Evolutionary conservation across 768 basidiomycete species (phyloP), one percentile per base, ranked within the genome.

Genomic region (Amanita inopinata): DNA sequence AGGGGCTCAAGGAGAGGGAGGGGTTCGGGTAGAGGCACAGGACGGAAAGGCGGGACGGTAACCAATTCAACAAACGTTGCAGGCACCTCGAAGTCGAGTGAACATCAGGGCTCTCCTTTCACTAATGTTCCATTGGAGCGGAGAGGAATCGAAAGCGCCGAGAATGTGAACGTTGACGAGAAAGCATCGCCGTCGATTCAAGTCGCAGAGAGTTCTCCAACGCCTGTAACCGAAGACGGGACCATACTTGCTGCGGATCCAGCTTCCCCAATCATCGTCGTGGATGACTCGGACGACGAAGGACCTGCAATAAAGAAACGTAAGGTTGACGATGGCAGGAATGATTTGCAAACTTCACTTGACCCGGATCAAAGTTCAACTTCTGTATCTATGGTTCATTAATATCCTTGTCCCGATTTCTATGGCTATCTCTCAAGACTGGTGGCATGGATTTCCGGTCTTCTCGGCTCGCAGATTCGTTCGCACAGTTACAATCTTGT

Each of bases 281-380:
- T 79, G 23, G 80, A 83, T 46, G 80, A 81, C 41, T 71, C 71
- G 18, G 73, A 74, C 24, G 69, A 73, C 28, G 69, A 75, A 33
- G 70, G 65, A 25, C 77, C 79, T 33, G 68, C 61, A 20, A 55
- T 62, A 40, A 85, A 83, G 61, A 73, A 72, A 49, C 69, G 81
- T 53, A 74, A 70, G 56, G 43, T 74, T 14, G 68, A 68, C 14
- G 53, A 54, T 19, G 53, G 49, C 54, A 38, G 43, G 7, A 23
- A n/a, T 12, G 5, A 10, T 18, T 15, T 23, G 36, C 17, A 33
- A 8, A 20, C 39, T 20, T 18, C 32, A 14, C 7, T 5, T 31
- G 18, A 6, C 27, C 27, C 7, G 7, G 7, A 28, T n/a, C n/a
- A 28, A 7, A n/a, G 27, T 28, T 7, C n/a, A 28, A 28, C n/a